phyloP scores from a whole-genome alignment of 1,139 yeast genomes.

The Lodderomyces margitis region DNA sequence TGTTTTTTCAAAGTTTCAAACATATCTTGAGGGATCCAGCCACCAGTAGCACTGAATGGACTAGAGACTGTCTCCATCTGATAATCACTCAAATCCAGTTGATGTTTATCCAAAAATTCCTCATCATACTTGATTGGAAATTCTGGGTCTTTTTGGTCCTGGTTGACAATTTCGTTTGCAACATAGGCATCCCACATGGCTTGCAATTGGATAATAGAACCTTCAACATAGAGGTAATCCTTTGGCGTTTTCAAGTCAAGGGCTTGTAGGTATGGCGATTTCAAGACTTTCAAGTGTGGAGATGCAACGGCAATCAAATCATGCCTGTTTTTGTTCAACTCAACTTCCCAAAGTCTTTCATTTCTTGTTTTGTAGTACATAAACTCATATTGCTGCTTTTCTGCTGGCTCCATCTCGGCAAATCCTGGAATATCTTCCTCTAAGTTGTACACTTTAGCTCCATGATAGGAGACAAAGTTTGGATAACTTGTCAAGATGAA shows the following conservation, averaged over 20 bases:
- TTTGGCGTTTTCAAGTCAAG: slow-evolving; percentile 59
- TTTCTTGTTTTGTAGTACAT: slow-evolving; percentile 89
- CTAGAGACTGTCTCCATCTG: slow-evolving; percentile 64
- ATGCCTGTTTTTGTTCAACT: slow-evolving; percentile 61
- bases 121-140: slow-evolving; percentile 65
- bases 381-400: slow-evolving; percentile 77
- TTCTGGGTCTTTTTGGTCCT: slow-evolving; percentile 28
- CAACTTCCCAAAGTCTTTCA: slow-evolving; percentile 82
- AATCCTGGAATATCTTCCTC: slow-evolving; percentile 73
- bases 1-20: slow-evolving; percentile 66
- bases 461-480: slow-evolving; percentile 78
- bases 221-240: slow-evolving; percentile 66
- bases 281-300: slow-evolving; percentile 69
- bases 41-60: slow-evolving; percentile 89
- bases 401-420: slow-evolving; percentile 63
- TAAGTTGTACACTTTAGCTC: slow-evolving; percentile 77
- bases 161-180: slow-evolving; percentile 55
- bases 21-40: slow-evolving; percentile 95
- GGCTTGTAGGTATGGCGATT: slow-evolving; percentile 65
- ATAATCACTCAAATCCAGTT: slow-evolving; percentile 58
- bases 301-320: slow-evolving; percentile 76
- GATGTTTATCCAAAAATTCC: slow-evolving; percentile 55
- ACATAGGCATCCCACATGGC: slow-evolving; percentile 74
- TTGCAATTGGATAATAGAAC: slow-evolving; percentile 66
- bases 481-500: slow-evolving; percentile 78